Base-by-base conservation (phyloP, 345 rosid species). In the Eucalyptus decipiens region DNA sequence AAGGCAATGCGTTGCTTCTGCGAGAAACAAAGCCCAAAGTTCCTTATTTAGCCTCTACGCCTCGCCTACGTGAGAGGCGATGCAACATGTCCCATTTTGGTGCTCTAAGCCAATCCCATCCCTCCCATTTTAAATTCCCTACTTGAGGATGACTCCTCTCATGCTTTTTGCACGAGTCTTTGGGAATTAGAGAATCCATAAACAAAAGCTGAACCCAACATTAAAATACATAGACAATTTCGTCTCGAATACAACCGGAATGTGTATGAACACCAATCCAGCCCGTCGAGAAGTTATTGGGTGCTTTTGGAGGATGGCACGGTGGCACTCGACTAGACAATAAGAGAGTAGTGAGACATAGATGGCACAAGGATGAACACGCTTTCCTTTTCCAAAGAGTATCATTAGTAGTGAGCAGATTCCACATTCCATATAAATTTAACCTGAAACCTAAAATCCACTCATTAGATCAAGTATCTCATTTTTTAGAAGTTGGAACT, bases 31-130 rank as follows among this genome's bases (percentile, higher is more conserved):
- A 69, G 89, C 49, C 23, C 43, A 32, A 87, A 88, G 90, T 91
- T 89, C 93, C 87, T 92, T 91, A 92, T 91, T 89, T 91, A 90
- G 89, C 91, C 89, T 50, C 11, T 87, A 67, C 89, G 37, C 85
- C 51, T 87, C 45, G 83, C 83, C 83, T 72, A 19, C 83, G 81
- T 37, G 45, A 72, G 45, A 37, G 26, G 45, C 83, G 40, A 72
- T 10, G 14, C 23, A 2, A 34, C 26, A 3, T 34, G 8, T 32
- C 80, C 80, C 18, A 9, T 56, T 24, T 67, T 8, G 42, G 42
- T 37, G 45, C 45, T 19, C 40, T 37, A 19, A 34, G 7, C 45
- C 81, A 72, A 10, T 72, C 15, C 45, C 45, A 19, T 72, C 28
- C 45, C 81, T 9, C 15, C 15, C 40, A 5, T 19, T 72, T 72